Conservation (phyloP, 2,329 filamentous ascomycete genomes). For the Chrysoporthe cubensis region DNA sequence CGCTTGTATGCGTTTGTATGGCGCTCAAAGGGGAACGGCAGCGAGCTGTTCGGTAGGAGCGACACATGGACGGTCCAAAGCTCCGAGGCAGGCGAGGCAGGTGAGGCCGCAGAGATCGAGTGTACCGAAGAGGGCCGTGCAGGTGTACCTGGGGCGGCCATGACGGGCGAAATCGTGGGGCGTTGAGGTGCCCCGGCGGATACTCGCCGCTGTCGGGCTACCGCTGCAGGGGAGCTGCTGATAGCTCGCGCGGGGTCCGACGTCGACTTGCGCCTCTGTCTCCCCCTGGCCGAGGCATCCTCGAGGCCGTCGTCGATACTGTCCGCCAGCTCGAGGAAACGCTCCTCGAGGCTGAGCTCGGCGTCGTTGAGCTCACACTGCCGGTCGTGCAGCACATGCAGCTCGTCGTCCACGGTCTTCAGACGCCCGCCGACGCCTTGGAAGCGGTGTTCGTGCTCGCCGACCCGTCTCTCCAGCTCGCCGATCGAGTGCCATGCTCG, state of each 20-base stretch:
- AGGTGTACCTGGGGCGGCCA: conserved; percentile 15
- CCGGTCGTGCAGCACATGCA: conserved; percentile 51
- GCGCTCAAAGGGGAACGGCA: conserved; percentile 65
- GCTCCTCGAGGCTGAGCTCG: conserved; percentile 57
- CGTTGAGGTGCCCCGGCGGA: conserved; percentile 30
- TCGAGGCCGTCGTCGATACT: conserved; percentile 33
- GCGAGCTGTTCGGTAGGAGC: conserved; percentile 56
- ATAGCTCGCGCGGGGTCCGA: conserved; percentile 18
- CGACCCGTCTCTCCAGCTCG: conserved; percentile 46
- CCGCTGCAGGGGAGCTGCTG: conserved; percentile 4
- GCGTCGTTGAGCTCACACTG: conserved; percentile 56
- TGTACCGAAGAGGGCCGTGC: conserved; percentile 33
- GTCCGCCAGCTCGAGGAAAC: conserved; percentile 55
- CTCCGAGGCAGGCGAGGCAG: conserved; percentile 34
- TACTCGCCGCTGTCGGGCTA: conserved; percentile 27
- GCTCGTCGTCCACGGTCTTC: conserved; percentile 43
- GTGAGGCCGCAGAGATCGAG: conserved; percentile 27
- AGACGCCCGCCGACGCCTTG: conserved; percentile 47
- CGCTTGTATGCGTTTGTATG: conserved; percentile 65
- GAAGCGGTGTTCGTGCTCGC: conserved; percentile 43
- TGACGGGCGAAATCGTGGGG: background rate
- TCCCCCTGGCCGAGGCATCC: conserved; percentile 32
- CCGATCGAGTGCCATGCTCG: conserved; percentile 58
- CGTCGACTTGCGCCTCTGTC: conserved; percentile 30
- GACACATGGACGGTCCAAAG: conserved; percentile 65